phyloP scores from a whole-genome alignment of 192 early-diverging fungal species.

The Fimicolochytrium jonesii region DNA sequence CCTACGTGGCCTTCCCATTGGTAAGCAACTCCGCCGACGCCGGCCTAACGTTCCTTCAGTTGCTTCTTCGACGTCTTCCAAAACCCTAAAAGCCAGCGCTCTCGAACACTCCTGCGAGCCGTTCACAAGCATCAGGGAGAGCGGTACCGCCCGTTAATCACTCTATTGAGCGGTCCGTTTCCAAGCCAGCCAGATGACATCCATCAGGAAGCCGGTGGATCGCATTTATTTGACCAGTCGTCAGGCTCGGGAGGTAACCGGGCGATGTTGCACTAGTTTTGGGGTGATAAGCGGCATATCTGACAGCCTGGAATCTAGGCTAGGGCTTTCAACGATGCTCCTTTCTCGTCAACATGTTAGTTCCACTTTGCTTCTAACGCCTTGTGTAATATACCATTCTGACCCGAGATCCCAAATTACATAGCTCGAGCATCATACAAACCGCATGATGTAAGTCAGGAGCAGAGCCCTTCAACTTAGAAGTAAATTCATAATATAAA shows the following conservation, averaged over 20 bases:
- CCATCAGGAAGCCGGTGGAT: too few relatives aligned
- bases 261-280: not conserved
- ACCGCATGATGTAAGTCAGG: conserved; percentile 11
- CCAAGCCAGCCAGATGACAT: too few relatives aligned
- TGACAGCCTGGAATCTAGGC: not conserved
- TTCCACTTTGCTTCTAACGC: not conserved
- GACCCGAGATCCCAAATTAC: not conserved
- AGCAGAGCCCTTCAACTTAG: not conserved
- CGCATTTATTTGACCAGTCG: conserved; percentile 3
- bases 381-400: not conserved
- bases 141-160: too few relatives aligned
- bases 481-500: not conserved
- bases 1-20: too few relatives aligned
- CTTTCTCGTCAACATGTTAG: conserved; percentile 4
- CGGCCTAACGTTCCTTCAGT: too few relatives aligned
- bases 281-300: not conserved
- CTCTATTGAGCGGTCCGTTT: too few relatives aligned
- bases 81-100: too few relatives aligned
- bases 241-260: conserved; percentile 11
- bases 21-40: too few relatives aligned
- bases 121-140: too few relatives aligned
- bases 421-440: conserved; percentile 14
- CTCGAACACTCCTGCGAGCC: too few relatives aligned
- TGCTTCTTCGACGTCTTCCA: too few relatives aligned
- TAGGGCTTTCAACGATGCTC: conserved; percentile 9